These are phyloP conservation scores for Hanseniaspora meyeri DNA, from an alignment of 805 yeast species.

Conservation along the genomic window DNA sequence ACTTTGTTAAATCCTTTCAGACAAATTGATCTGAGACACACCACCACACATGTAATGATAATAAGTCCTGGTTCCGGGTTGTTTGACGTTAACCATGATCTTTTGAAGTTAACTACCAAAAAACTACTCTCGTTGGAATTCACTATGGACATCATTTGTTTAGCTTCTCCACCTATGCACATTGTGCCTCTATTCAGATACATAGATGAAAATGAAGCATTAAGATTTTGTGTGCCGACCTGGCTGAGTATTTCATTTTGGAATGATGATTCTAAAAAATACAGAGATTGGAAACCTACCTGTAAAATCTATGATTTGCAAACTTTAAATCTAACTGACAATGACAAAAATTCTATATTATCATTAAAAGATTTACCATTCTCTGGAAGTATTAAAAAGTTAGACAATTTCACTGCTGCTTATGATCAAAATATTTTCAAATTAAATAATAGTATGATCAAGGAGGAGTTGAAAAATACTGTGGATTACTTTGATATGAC, in stretches of 20 bases:
- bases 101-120: slow-evolving; percentile 61
- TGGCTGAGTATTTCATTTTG: slow-evolving; percentile 94
- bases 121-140: slow-evolving; percentile 67
- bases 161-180: slow-evolving; percentile 85
- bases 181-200: slow-evolving; percentile 80
- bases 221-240: slow-evolving; percentile 73
- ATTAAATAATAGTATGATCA: neutral
- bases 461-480: slow-evolving; percentile 3
- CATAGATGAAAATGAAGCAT: slow-evolving; percentile 36
- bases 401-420: slow-evolving; percentile 49
- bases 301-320: slow-evolving; percentile 90
- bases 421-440: slow-evolving; percentile 53
- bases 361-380: slow-evolving; percentile 47
- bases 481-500: slow-evolving; percentile 11
- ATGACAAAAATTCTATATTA: slow-evolving; percentile 55
- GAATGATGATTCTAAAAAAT: slow-evolving; percentile 40
- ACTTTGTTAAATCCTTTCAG: slow-evolving; percentile 63
- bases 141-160: slow-evolving; percentile 77
- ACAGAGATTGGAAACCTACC: slow-evolving; percentile 73
- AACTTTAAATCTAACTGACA: slow-evolving; percentile 97
- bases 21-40: slow-evolving; percentile 77
- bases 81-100: slow-evolving; percentile 77
- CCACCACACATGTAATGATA: slow-evolving; percentile 79
- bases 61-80: slow-evolving; percentile 89
- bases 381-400: slow-evolving; percentile 27